phyloP scores from a whole-genome alignment of 225 moss, liverwort and hornwort genomes.

The Pseudoscleropodium purum region DNA sequence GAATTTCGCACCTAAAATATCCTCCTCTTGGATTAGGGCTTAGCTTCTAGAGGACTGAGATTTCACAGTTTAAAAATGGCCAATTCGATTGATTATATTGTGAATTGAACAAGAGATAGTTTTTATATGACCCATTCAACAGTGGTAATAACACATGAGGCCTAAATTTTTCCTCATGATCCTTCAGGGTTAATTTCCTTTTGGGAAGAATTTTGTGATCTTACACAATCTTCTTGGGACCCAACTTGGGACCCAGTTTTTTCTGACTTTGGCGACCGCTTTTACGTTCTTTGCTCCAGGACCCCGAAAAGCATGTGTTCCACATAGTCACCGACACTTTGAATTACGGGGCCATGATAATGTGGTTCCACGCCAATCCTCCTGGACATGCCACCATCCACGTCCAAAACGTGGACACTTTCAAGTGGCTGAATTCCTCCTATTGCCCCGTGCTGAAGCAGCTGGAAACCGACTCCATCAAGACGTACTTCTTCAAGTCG shows the following conservation, averaged over 20 bases:
- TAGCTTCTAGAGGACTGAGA: neutral
- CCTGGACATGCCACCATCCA: slow-evolving; percentile 51
- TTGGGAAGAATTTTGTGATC: neutral
- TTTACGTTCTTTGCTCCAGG: neutral
- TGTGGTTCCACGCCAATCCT: slow-evolving; percentile 66
- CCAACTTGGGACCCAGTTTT: neutral
- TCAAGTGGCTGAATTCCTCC: slow-evolving; percentile 74
- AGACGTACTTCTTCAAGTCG: slow-evolving; percentile 64
- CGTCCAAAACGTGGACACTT: slow-evolving; percentile 71
- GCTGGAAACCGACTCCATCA: slow-evolving; percentile 66
- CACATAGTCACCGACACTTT: slow-evolving; percentile 77
- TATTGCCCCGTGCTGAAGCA: slow-evolving; percentile 78
- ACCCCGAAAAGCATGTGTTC: slow-evolving; percentile 61
- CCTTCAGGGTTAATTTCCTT: neutral
- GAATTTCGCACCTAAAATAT: neutral
- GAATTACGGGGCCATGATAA: slow-evolving; percentile 71
- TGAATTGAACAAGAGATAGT: neutral
- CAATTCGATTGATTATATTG: neutral
- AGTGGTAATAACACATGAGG: neutral
- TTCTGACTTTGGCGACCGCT: neutral
- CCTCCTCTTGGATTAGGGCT: neutral
- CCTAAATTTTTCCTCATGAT: neutral
- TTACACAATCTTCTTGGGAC: neutral
- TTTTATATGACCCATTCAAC: neutral
- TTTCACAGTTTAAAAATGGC: neutral